These are phyloP conservation scores for Triticum monococcum DNA, from an alignment of 176 grass and related monocot genomes.

Conservation along the genomic window DNA sequence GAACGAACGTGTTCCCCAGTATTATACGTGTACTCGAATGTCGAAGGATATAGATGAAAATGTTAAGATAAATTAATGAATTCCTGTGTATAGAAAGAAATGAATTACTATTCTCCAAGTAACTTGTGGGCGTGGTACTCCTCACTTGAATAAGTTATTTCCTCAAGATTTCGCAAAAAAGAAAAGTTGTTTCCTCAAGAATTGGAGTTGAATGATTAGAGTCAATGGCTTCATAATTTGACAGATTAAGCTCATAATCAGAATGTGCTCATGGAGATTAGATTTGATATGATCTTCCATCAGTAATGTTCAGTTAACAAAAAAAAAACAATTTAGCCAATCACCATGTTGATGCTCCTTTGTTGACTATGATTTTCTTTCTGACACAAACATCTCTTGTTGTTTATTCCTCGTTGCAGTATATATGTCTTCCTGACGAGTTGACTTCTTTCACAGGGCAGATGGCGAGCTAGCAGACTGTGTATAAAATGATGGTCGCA, in stretches of 20 bases:
- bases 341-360: background rate
- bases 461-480: constrained; percentile 8
- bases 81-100: background rate
- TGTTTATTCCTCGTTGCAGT: background rate
- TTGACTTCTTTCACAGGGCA: constrained; percentile 13
- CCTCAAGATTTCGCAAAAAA: background rate
- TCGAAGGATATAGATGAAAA: background rate
- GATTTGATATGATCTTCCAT: background rate
- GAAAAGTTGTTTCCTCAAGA: background rate
- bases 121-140: constrained; percentile 7
- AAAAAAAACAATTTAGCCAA: background rate
- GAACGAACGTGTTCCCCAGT: background rate
- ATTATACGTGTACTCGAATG: background rate
- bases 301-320: background rate
- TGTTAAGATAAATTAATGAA: background rate
- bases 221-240: constrained; percentile 24
- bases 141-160: background rate
- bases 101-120: background rate
- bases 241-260: background rate
- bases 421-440: background rate
- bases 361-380: constrained; percentile 4
- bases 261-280: background rate
- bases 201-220: constrained; percentile 4
- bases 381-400: background rate
- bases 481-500: constrained; percentile 4